These are phyloP conservation scores for Penicillium fimorum DNA, from an alignment of 495 filamentous ascomycete genomes.

Conservation along the genomic window DNA sequence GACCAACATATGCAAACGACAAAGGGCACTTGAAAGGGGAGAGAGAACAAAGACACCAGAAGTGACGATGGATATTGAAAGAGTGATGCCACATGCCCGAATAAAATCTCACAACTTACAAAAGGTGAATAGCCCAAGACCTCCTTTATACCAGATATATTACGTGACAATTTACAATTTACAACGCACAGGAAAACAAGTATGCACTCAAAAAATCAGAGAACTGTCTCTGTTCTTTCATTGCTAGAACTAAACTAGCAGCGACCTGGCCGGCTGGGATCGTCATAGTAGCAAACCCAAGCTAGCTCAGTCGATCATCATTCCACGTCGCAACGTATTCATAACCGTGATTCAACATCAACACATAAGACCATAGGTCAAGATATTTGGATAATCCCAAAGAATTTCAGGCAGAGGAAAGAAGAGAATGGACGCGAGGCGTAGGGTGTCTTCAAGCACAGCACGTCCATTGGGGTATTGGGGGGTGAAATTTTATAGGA, in stretches of 20 bases:
- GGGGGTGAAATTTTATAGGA: conserved; percentile 15
- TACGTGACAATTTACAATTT: neutral
- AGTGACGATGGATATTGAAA: too few relatives aligned
- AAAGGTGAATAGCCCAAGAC: neutral
- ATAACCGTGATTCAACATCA: conserved; percentile 35
- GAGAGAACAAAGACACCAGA: too few relatives aligned
- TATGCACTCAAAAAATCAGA: conserved; percentile 9
- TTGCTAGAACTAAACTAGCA: conserved; percentile 26
- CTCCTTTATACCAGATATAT: neutral
- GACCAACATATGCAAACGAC: too few relatives aligned
- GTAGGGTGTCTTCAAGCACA: conserved; percentile 10
- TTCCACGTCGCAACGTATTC: conserved; percentile 33
- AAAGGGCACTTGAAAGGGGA: too few relatives aligned
- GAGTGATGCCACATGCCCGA: too few relatives aligned
- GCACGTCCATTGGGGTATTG: conserved; percentile 27
- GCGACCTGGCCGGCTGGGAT: conserved; percentile 9
- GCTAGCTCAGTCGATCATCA: conserved; percentile 25
- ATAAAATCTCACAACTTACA: neutral
- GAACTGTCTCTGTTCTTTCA: conserved; percentile 17
- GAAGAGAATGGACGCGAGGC: conserved; percentile 14
- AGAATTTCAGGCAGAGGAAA: conserved; percentile 10
- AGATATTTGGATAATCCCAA: conserved; percentile 22
- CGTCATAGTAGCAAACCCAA: conserved; percentile 4
- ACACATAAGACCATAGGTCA: conserved; percentile 24
- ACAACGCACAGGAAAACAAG: neutral